Base-by-base conservation (phyloP, 73 alveolate genomes). In the Paramecium sexaurelia region DNA sequence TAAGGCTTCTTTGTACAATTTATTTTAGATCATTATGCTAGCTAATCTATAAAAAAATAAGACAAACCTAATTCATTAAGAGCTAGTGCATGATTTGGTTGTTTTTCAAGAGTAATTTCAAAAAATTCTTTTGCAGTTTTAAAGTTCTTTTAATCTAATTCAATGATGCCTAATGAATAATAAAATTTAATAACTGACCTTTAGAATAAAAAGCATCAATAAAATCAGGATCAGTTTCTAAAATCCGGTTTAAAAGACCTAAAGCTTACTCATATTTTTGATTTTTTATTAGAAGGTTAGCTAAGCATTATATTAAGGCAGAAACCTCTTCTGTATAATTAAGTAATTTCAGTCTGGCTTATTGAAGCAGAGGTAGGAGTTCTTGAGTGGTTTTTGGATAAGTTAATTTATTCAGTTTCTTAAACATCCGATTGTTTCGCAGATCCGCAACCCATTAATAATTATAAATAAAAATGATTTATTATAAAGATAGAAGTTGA, bases 381-480 rank as follows among this genome's bases (percentile, higher is more conserved):
- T 47, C 26, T 47, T 47, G 66, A 47, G n/a, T 47, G 66, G 2
- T 0, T 47, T 13, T 15, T 47, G 5, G 66, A 13, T 2, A 26
- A 13, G 11, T 47, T 15, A 11, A 47, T 47, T 47, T 47, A 47
- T 51, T 51, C 29, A 4, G 67, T 3, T n/a, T 51, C 67, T 17
- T 51, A 0, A 15, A 51, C 67, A 5, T 51, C 67, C 15, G 13
- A 1, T 15, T 26, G 15, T 17, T 51, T 51, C 15, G 33, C 33
- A 51, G 83, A 61, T 26, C 26, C 83, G 26, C 83, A 61, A 22
- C 83, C 83, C 83, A 51, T 45, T 51, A 51, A 43, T 43, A 15
- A 4, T 17, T 51, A 17, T 17, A 15, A 4, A 51, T 17, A 51
- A 51, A 3, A 4, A 51, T 51, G 57, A 45, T 45, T 45, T 3